phyloP scores from a whole-genome alignment of 2,329 filamentous ascomycete species.

The Davidsoniella australis region DNA sequence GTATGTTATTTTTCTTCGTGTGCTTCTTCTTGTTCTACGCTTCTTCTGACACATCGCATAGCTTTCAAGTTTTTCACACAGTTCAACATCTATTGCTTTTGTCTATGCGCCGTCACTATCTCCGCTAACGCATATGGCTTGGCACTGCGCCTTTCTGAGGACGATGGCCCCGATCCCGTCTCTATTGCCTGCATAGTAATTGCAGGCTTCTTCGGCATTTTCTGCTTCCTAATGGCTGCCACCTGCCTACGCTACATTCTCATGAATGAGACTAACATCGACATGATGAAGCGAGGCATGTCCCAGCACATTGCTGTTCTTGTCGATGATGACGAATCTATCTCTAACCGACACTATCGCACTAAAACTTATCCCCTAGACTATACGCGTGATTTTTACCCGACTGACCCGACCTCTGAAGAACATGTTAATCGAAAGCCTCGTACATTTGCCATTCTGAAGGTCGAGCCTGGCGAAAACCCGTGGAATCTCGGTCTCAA shows the following conservation, averaged over 20 bases:
- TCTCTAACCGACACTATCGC: conserved; percentile 19
- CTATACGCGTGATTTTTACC: conserved; percentile 9
- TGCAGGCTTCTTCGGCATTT: conserved; percentile 60
- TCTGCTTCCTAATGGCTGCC: conserved; percentile 57
- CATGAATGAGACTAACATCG: conserved; percentile 69
- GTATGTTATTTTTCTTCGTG: conserved; percentile 22
- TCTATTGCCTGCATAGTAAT: conserved; percentile 52
- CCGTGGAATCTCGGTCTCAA: conserved; percentile 63
- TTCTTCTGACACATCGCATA: conserved; percentile 15
- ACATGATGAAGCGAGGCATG: conserved; percentile 47
- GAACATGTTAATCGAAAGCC: conserved; percentile 15
- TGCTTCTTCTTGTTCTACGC: not conserved
- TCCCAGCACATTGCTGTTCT: conserved; percentile 60
- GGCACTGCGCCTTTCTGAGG: conserved; percentile 31
- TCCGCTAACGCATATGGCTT: conserved; percentile 48
- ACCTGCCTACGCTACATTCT: conserved; percentile 55
- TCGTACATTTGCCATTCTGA: conserved; percentile 64
- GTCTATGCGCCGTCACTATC: conserved; percentile 50
- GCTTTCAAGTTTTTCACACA: conserved; percentile 87
- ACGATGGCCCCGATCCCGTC: conserved; percentile 31
- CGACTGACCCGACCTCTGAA: conserved; percentile 22
- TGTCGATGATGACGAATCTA: conserved; percentile 27
- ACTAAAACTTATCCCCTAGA: conserved; percentile 43
- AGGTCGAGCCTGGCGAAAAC: conserved; percentile 58
- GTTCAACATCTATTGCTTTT: conserved; percentile 56